Evolutionary conservation across 169 alveolate genomes (phyloP).

Genomic region (Cryptosporidium ryanae): DNA sequence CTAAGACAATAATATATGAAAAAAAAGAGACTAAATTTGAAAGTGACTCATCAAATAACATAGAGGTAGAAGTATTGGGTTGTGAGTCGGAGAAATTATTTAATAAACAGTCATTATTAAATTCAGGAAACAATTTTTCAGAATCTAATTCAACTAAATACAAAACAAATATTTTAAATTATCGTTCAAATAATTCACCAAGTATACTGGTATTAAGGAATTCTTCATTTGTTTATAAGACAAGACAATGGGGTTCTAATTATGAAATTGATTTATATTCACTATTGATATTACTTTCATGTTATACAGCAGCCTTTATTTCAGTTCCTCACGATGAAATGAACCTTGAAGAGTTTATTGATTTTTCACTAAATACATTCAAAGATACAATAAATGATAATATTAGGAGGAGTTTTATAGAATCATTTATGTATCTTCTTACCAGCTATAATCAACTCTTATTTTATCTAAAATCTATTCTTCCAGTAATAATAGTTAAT

Average conservation of each 20-base stretch:
- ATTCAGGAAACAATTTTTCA: conserved; percentile 14
- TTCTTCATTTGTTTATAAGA: conserved; percentile 53
- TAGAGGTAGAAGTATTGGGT: neutral
- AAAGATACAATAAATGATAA: conserved; percentile 19
- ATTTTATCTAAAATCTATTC: conserved; percentile 26
- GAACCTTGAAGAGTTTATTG: neutral
- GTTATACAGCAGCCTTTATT: conserved; percentile 39
- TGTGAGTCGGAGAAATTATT: neutral
- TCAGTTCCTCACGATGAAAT: conserved; percentile 51
- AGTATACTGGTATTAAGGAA: conserved; percentile 3
- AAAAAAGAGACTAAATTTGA: conserved; percentile 19
- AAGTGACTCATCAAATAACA: neutral
- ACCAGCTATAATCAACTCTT: conserved; percentile 37
- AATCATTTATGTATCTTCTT: conserved; percentile 54
- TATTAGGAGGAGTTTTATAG: conserved; percentile 50
- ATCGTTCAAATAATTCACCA: neutral
- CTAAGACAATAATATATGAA: conserved; percentile 12
- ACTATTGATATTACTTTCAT: conserved; percentile 15
- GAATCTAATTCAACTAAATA: neutral
- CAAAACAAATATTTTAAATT: neutral
- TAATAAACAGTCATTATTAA: conserved; percentile 24
- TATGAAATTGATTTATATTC: conserved; percentile 42
- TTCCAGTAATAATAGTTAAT: conserved; percentile 45
- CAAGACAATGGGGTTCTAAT: conserved; percentile 55
- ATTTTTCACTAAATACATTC: conserved; percentile 1